Conservation (phyloP, 768 basidiomycete genomes). For the Boletus vermiculosoides region DNA sequence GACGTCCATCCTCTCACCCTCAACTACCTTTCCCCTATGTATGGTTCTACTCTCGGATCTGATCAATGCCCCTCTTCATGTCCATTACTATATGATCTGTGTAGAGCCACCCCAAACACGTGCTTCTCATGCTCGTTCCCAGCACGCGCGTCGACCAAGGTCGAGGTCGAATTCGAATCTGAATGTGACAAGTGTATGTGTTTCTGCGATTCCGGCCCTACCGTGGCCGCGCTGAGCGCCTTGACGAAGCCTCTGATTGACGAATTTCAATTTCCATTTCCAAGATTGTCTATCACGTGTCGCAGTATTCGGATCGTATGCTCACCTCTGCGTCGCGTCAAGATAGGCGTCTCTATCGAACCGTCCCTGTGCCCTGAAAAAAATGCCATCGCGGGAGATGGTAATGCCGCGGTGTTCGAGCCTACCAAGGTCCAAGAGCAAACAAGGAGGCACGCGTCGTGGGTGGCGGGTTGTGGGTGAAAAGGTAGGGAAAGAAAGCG, state of each 20-base stretch:
- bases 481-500: no score
- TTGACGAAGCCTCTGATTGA: slow-evolving; percentile 51
- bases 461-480: no score
- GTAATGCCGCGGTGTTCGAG: slow-evolving; percentile 55
- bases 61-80: neutral
- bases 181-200: slow-evolving; percentile 6
- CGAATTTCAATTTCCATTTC: neutral
- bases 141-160: neutral
- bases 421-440: neutral
- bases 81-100: slow-evolving; percentile 2
- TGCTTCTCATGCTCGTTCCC: neutral
- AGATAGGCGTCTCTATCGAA: slow-evolving; percentile 65
- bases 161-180: neutral
- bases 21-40: no score
- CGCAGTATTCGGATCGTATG: neutral
- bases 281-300: no score
- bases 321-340: slow-evolving; percentile 70
- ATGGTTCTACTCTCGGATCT: neutral
- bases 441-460: no score
- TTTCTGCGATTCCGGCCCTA: slow-evolving; percentile 20
- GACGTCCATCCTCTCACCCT: neutral
- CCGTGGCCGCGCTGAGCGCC: slow-evolving; percentile 47
- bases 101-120: slow-evolving; percentile 4
- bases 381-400: slow-evolving; percentile 58
- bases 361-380: slow-evolving; percentile 60